These are phyloP conservation scores for Solanum hybrid DNA, from an alignment of 305 asterid species.

Conservation along the genomic window DNA sequence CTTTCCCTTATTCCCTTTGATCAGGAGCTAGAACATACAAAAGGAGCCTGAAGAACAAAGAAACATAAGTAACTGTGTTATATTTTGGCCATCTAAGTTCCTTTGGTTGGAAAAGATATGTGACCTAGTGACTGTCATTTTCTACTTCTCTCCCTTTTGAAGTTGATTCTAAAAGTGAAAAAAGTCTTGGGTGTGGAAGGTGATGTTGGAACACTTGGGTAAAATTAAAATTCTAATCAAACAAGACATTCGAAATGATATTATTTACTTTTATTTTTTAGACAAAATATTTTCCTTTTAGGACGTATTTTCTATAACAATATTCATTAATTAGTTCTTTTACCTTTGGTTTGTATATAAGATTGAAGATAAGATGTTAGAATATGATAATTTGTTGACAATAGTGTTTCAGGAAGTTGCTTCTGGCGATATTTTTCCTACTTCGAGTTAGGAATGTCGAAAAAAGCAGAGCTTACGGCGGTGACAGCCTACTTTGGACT, in stretches of 20 bases:
- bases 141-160: background rate
- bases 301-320: background rate
- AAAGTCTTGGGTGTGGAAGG: background rate
- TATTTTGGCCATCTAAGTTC: background rate
- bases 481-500: constrained; percentile 36
- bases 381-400: background rate
- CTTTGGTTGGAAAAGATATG: background rate
- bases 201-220: background rate
- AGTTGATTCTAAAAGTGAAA: background rate
- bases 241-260: background rate
- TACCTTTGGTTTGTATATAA: background rate
- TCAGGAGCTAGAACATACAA: background rate
- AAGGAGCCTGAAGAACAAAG: background rate
- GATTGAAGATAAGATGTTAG: background rate
- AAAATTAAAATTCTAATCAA: background rate
- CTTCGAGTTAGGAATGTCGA: constrained; percentile 5
- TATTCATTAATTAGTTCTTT: background rate
- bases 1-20: background rate
- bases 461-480: background rate
- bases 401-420: background rate
- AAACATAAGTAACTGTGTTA: background rate
- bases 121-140: background rate
- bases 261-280: background rate
- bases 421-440: background rate
- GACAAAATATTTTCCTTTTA: background rate